phyloP scores from a whole-genome alignment of 345 rosid genomes.

The Euphorbia peplus region DNA sequence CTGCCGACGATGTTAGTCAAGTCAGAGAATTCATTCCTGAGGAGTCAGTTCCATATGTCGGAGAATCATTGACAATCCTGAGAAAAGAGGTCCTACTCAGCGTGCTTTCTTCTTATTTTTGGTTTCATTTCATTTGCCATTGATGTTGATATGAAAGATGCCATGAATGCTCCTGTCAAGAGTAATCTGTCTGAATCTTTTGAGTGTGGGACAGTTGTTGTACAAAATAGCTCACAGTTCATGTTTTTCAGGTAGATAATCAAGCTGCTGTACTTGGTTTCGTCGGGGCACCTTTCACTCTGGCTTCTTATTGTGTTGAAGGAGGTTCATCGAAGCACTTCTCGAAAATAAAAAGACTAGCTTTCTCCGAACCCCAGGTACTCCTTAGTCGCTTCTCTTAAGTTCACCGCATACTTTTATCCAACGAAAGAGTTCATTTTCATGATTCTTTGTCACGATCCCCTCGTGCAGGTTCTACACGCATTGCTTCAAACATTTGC shows the following conservation, averaged over 20 bases:
- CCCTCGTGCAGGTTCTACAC: slow-evolving; percentile 58
- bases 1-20: slow-evolving; percentile 66
- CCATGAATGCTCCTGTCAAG: too few species aligned
- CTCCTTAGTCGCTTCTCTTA: not conserved
- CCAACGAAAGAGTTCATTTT: too few species aligned
- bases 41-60: slow-evolving; percentile 92
- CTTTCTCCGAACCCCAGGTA: slow-evolving; percentile 95
- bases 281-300: slow-evolving; percentile 98
- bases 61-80: slow-evolving; percentile 83
- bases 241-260: slow-evolving; percentile 55
- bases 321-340: slow-evolving; percentile 98
- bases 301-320: slow-evolving; percentile 89
- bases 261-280: slow-evolving; percentile 89
- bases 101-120: not conserved
- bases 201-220: too few species aligned
- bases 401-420: too few species aligned
- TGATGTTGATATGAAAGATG: too few species aligned
- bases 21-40: slow-evolving; percentile 81
- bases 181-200: too few species aligned
- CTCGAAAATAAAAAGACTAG: slow-evolving; percentile 71
- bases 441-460: not conserved
- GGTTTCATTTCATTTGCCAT: too few species aligned
- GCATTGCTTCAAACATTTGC: slow-evolving; percentile 81
- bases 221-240: not conserved
- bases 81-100: slow-evolving; percentile 63